Evolutionary conservation across 2,329 filamentous ascomycete species (phyloP).

Genomic region (Pseudogymnoascus sp.): DNA sequence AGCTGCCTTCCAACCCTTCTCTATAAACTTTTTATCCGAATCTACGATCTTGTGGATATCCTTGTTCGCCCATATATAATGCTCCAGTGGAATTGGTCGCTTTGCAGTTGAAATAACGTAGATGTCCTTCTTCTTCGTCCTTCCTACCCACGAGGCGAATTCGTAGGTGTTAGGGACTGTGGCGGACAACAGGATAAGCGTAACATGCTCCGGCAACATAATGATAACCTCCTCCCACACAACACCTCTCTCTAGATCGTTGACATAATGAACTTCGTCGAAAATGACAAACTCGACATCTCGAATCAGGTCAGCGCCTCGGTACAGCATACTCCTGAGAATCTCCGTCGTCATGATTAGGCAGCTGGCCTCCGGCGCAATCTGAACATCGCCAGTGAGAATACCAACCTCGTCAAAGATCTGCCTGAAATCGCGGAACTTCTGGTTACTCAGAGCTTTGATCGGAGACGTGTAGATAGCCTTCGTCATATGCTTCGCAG

Average conservation of each 20-base stretch:
- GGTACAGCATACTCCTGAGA: slow-evolving; percentile 93
- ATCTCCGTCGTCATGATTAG: slow-evolving; percentile 99
- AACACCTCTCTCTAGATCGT: slow-evolving; percentile 88
- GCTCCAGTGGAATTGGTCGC: slow-evolving; percentile 86
- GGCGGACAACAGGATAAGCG: slow-evolving; percentile 86
- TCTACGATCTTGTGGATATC: slow-evolving; percentile 92
- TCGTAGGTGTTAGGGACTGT: slow-evolving; percentile 97
- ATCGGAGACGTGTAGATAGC: slow-evolving; percentile 98
- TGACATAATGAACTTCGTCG: slow-evolving; percentile 98
- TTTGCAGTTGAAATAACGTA: slow-evolving; percentile 98
- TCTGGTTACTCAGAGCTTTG: slow-evolving; percentile 96
- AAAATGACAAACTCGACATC: slow-evolving; percentile 99
- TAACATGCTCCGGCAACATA: slow-evolving; percentile 96
- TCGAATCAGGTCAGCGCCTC: slow-evolving; percentile 88
- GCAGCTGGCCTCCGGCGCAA: slow-evolving; percentile 93
- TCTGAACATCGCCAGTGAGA: slow-evolving; percentile 93
- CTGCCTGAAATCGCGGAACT: slow-evolving; percentile 88
- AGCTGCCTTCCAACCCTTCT: slow-evolving; percentile 90
- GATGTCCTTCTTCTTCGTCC: slow-evolving; percentile 97
- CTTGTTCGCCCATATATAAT: slow-evolving; percentile 93
- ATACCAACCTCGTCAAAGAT: slow-evolving; percentile 95
- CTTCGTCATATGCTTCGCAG: slow-evolving; percentile 98
- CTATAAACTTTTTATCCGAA: slow-evolving; percentile 81
- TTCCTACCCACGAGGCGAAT: slow-evolving; percentile 95
- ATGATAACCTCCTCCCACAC: slow-evolving; percentile 99